Conservation (phyloP, 2,329 filamentous ascomycete genomes). For the Dothidotthia symphoricarpi region DNA sequence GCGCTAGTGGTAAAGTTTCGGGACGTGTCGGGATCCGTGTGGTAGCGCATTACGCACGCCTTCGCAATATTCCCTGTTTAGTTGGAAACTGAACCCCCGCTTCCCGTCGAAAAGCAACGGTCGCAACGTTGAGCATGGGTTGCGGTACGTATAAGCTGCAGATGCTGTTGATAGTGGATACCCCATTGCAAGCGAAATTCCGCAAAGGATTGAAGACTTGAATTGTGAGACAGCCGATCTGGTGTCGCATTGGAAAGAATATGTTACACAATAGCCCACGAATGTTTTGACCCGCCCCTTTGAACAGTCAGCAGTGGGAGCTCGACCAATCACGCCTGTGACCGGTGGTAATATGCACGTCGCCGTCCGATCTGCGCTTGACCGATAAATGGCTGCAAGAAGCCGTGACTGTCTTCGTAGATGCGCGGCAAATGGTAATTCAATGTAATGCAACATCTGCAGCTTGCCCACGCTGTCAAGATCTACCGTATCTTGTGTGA, state of each 20-base stretch:
- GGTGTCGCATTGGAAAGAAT: no score
- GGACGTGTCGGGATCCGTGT: constrained; percentile 36
- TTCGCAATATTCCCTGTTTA: constrained; percentile 36
- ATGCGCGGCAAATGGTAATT: constrained; percentile 17
- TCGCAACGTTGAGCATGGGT: constrained; percentile 9
- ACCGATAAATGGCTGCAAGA: constrained; percentile 18
- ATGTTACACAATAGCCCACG: no score
- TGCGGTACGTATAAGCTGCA: constrained; percentile 4
- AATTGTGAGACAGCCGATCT: no score
- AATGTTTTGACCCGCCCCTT: no score
- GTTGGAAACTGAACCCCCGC: constrained; percentile 32
- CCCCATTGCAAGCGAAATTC: constrained; percentile 8
- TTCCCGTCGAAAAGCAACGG: constrained; percentile 26
- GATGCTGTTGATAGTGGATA: constrained; percentile 1
- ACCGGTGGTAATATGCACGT: constrained; percentile 30
- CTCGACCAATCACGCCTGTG: constrained; percentile 20
- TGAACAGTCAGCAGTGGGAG: no score
- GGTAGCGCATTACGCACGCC: constrained; percentile 29
- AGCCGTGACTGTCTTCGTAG: constrained; percentile 12
- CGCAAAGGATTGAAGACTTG: neutral
- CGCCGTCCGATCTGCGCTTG: constrained; percentile 26
- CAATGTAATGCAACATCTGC: constrained; percentile 16
- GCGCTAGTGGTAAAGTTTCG: constrained; percentile 21
- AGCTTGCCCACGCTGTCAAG: constrained; percentile 15
- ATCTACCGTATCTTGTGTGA: constrained; percentile 24